Evolutionary conservation across 208 protist species (phyloP), one percentile per base, ranked within the genome.

Genomic region (Crithidia sp.): DNA sequence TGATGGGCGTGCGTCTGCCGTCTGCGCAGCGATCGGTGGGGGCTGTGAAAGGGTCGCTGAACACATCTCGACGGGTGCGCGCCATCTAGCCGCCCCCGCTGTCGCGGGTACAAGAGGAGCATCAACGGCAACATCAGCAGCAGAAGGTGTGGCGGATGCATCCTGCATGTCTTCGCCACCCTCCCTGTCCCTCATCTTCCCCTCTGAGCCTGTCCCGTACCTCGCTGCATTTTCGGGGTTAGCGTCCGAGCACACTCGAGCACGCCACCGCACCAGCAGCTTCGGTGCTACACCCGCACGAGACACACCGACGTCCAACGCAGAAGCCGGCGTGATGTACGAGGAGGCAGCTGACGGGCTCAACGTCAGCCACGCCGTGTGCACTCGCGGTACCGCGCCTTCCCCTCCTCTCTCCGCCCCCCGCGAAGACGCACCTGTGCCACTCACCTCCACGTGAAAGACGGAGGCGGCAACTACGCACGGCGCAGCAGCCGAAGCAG

Each of bases 181-280:
- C 28, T 28, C 28, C 28, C 28, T 28, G 28, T 28, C 28, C 1
- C 28, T 28, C 28, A 28, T 36, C 19, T 10, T 36, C 19, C 2
- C 12, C 12, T 7, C 12, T 0, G 9, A 49, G 45, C 12, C 45
- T 14, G 0, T 13, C 12, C 45, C 45, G 45, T 49, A 14, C 9
- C 45, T 0, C 0, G 45, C 7, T 49, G 56, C 56, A 8, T 5
- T 17, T 5, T 16, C 17, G 9, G 17, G 0, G 39, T 43, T 28
- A 41, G 36, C 58, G 5, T 12, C 5, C 45, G 61, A 39, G 19
- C 45, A 58, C 2, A 50, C 37, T 6, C 7, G 14, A 16, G 45
- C 50, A 37, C 63, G 50, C 50, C 63, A 68, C 16, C 63, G 63
- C 6, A 68, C 12, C 17, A 68, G 50, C 47, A 68, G 44, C 50